A percentile compares a stretch with the other conserved stretches of the same genome.
Evolutionary conservation across 495 filamentous ascomycete species (phyloP).

Genomic region (Evernia prunastri): DNA sequence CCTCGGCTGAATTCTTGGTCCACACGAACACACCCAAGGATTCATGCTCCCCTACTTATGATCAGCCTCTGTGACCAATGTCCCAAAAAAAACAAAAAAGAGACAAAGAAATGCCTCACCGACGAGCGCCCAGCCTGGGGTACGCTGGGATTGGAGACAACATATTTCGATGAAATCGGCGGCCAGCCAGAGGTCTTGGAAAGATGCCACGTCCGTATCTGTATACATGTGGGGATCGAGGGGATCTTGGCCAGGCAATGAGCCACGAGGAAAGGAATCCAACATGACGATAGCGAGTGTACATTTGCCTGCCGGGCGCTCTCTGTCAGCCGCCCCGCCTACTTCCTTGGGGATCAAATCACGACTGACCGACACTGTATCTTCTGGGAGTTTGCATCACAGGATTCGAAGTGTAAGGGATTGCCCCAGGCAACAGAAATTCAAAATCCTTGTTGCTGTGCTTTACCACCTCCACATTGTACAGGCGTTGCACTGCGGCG

Average conservation of each 20-base stretch:
- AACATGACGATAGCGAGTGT: slow-evolving; percentile 18
- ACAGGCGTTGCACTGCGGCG: slow-evolving; percentile 12
- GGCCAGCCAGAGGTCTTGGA: slow-evolving; percentile 7
- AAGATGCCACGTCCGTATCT: slow-evolving; percentile 9
- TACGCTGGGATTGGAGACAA: neutral
- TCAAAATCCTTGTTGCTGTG: slow-evolving; percentile 3
- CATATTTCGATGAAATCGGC: slow-evolving; percentile 8
- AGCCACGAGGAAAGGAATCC: neutral
- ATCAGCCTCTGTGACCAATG: neutral
- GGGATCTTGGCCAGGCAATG: slow-evolving; percentile 7
- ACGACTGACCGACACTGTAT: slow-evolving; percentile 10
- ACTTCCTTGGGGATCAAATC: no score
- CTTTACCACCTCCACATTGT: neutral
- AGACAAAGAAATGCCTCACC: neutral
- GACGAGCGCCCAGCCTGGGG: slow-evolving; percentile 7
- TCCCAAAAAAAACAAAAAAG: no score
- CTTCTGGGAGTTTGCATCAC: slow-evolving; percentile 11
- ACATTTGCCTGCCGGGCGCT: slow-evolving; percentile 9
- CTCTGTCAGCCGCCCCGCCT: neutral
- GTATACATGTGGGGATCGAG: neutral
- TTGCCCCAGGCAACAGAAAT: slow-evolving; percentile 8
- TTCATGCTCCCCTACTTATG: neutral
- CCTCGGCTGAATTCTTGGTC: neutral
- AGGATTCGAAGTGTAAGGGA: neutral
- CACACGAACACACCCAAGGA: slow-evolving; percentile 14